Percentiles rank a stretch among this genome's conserved stretches.
Conservation (phyloP, 176 grass and related monocot genomes). For the Pontederia crassipes region DNA sequence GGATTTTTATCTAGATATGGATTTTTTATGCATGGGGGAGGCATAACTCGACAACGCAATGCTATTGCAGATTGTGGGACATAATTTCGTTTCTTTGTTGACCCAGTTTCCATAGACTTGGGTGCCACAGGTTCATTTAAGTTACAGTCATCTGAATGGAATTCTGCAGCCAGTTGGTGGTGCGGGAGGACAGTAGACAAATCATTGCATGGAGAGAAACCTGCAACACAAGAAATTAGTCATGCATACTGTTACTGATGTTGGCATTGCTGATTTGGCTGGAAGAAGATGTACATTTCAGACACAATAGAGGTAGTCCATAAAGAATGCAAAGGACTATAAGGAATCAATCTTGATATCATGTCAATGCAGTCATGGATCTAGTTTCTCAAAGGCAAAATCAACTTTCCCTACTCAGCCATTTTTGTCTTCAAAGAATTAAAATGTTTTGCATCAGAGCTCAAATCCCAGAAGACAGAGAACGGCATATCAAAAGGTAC, state of each 20-base stretch:
- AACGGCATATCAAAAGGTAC: constrained; percentile 17
- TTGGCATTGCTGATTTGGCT: too few species aligned
- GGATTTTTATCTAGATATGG: constrained; percentile 36
- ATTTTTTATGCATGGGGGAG: constrained; percentile 86
- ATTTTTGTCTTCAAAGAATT: background rate
- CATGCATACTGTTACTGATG: too few species aligned
- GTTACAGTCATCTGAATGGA: constrained; percentile 20
- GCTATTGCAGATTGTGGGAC: constrained; percentile 67
- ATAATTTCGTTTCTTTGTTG: constrained; percentile 49
- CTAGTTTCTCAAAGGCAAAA: background rate
- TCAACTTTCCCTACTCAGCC: background rate
- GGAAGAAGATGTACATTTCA: too few species aligned
- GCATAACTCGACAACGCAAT: constrained; percentile 73
- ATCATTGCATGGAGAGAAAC: constrained; percentile 26
- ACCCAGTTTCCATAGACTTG: constrained; percentile 11
- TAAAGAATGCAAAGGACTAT: background rate
- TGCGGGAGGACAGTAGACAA: constrained; percentile 8
- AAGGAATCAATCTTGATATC: background rate
- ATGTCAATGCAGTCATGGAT: background rate
- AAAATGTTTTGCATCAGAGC: background rate
- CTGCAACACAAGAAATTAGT: constrained; percentile 12
- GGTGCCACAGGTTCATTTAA: constrained; percentile 25
- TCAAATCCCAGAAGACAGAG: background rate
- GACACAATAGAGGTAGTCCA: background rate
- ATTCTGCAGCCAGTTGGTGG: constrained; percentile 30